phyloP scores from a whole-genome alignment of 805 yeast species.

The Barnettozyma sucrosica region DNA sequence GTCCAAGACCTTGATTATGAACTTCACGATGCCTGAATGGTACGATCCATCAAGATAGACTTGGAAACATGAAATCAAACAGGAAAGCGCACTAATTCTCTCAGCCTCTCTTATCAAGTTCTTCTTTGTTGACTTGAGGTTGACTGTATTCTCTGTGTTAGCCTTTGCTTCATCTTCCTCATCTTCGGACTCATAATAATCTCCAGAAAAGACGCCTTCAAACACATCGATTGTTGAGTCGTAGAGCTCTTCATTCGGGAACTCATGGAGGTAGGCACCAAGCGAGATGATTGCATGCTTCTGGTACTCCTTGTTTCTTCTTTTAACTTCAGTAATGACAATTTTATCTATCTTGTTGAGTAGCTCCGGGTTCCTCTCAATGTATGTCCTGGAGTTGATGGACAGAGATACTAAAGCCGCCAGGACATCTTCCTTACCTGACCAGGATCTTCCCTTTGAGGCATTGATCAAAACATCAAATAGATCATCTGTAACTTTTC shows the following conservation, averaged over 20 bases:
- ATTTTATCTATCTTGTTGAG: conserved; percentile 36
- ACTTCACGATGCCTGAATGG: conserved; percentile 20
- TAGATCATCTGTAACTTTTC: conserved; percentile 29
- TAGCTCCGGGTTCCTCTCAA: conserved; percentile 29
- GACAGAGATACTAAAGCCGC: conserved; percentile 62
- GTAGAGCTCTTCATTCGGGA: conserved; percentile 28
- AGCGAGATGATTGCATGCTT: conserved; percentile 45
- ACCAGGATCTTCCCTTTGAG: conserved; percentile 76
- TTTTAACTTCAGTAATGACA: conserved; percentile 53
- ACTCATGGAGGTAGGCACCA: conserved; percentile 43
- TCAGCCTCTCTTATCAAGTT: conserved; percentile 46
- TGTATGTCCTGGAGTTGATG: conserved; percentile 35
- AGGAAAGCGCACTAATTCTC: conserved; percentile 32
- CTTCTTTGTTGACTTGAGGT: conserved; percentile 34
- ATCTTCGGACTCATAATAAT: conserved; percentile 34
- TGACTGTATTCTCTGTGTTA: conserved; percentile 21
- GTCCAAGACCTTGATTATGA: conserved; percentile 26
- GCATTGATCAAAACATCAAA: conserved; percentile 54
- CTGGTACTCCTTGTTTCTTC: conserved; percentile 63
- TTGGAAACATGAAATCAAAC: conserved; percentile 32
- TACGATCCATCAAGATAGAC: conserved; percentile 17
- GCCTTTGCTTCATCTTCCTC: conserved; percentile 33
- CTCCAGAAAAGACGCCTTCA: conserved; percentile 32
- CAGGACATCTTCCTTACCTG: conserved; percentile 75
- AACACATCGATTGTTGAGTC: conserved; percentile 30